A percentile compares a stretch with the other conserved stretches of the same genome.
Conservation (phyloP, 106 monocot genomes). For the Dactylorhiza incarnata region DNA sequence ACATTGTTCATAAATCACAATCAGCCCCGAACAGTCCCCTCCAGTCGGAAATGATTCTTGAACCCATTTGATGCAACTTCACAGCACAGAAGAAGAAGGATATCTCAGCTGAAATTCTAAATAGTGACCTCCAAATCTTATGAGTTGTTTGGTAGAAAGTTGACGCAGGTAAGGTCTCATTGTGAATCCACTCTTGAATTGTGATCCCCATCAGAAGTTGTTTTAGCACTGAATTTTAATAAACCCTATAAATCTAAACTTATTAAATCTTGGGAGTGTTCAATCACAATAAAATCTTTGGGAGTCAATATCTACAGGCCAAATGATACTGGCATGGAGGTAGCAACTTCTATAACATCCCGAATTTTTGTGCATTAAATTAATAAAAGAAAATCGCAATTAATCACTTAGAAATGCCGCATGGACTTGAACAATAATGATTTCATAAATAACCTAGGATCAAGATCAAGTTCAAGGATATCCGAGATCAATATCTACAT, state of each 20-base stretch:
- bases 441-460: background rate
- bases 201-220: too few relatives aligned
- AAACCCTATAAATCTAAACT: background rate
- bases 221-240: background rate
- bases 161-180: too few relatives aligned
- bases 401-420: too few relatives aligned
- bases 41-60: slow-evolving; percentile 87
- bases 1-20: slow-evolving; percentile 92
- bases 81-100: slow-evolving; percentile 11
- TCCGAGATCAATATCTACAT: too few relatives aligned
- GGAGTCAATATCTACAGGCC: background rate
- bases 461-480: too few relatives aligned
- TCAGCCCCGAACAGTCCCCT: slow-evolving; percentile 75
- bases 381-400: too few relatives aligned
- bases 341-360: too few relatives aligned
- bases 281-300: background rate
- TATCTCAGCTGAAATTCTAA: background rate
- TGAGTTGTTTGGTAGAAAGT: background rate
- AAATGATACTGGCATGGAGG: too few relatives aligned
- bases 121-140: background rate
- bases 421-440: background rate
- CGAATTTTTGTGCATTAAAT: too few relatives aligned
- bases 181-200: too few relatives aligned
- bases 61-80: slow-evolving; percentile 98
- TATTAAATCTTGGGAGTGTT: background rate